A percentile compares a stretch with the other conserved stretches of the same genome.
phyloP scores from a whole-genome alignment of 768 basidiomycete genomes.

The Russula earlei region DNA sequence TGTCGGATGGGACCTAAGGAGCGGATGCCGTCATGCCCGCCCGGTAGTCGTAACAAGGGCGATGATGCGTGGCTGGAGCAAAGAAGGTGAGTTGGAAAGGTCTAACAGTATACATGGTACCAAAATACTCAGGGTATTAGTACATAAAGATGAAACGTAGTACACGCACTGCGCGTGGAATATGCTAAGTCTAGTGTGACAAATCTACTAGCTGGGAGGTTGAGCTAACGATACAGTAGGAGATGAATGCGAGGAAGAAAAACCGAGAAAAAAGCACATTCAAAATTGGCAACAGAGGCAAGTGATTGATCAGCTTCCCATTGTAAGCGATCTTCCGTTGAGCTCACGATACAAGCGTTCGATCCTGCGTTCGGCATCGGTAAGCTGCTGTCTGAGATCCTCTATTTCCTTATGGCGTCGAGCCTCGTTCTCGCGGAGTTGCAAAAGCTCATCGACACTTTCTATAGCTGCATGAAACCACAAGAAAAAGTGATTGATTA shows the following conservation, averaged over 20 bases:
- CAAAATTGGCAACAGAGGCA: neutral
- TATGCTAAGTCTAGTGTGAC: slow-evolving; percentile 8
- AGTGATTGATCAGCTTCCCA: slow-evolving; percentile 1
- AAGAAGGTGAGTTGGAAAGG: neutral
- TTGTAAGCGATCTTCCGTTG: slow-evolving; percentile 8
- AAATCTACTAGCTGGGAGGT: neutral
- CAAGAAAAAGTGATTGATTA: neutral
- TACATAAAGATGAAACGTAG: neutral
- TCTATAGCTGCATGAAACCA: slow-evolving; percentile 9
- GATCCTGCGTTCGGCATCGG: slow-evolving; percentile 12
- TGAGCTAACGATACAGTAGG: slow-evolving; percentile 15
- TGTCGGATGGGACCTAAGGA: no score
- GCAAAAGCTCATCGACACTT: slow-evolving; percentile 11
- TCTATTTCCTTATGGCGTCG: slow-evolving; percentile 8
- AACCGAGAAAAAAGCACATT: neutral
- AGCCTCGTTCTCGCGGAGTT: slow-evolving; percentile 1
- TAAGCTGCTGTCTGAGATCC: slow-evolving; percentile 10
- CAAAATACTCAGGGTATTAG: neutral
- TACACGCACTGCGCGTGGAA: slow-evolving; percentile 4
- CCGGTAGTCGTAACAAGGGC: no score
- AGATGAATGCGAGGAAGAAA: neutral
- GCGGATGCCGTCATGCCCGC: no score
- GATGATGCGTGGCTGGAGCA: neutral
- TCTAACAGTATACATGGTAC: neutral
- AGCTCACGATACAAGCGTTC: slow-evolving; percentile 12